These are phyloP conservation scores for Exophiala bonariae DNA, from an alignment of 2,329 filamentous ascomycete genomes.

Conservation along the genomic window DNA sequence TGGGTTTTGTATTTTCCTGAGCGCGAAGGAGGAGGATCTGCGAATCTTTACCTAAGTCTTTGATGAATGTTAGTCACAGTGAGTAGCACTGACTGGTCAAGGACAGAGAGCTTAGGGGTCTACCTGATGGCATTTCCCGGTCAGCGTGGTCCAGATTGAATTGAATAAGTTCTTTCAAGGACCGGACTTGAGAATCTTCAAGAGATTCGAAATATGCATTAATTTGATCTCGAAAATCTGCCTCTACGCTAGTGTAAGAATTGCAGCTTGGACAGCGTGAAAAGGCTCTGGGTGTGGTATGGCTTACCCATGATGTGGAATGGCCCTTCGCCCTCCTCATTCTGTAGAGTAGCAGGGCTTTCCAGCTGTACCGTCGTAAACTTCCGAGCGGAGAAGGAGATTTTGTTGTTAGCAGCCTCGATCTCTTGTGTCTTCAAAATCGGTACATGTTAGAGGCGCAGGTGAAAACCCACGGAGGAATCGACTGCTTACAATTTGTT, in stretches of 20 bases:
- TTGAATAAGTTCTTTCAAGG: slow-evolving; percentile 3
- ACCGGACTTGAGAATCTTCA: slow-evolving; percentile 1
- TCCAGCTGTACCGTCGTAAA: too few relatives aligned
- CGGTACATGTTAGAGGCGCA: too few relatives aligned
- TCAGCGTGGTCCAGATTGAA: slow-evolving; percentile 8
- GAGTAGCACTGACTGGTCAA: not conserved
- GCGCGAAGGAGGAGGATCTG: not conserved
- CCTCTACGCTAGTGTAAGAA: not conserved
- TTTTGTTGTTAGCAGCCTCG: too few relatives aligned
- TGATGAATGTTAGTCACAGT: not conserved
- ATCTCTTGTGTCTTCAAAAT: too few relatives aligned
- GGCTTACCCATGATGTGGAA: not conserved
- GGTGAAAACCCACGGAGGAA: not conserved
- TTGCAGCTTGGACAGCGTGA: not conserved
- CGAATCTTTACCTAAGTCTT: not conserved
- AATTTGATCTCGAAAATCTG: slow-evolving; percentile 4
- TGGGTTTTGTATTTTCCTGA: not conserved
- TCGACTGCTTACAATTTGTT: slow-evolving; percentile 8
- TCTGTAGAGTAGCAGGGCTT: not conserved
- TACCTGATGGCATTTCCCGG: slow-evolving; percentile 2
- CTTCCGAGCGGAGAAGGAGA: too few relatives aligned
- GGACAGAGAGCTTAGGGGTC: not conserved
- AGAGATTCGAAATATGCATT: not conserved
- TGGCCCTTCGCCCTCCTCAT: not conserved
- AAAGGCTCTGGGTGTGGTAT: not conserved